Evolutionary conservation across 2,329 filamentous ascomycete genomes (phyloP).

Genomic region (Ceratocystiopsis sp.): DNA sequence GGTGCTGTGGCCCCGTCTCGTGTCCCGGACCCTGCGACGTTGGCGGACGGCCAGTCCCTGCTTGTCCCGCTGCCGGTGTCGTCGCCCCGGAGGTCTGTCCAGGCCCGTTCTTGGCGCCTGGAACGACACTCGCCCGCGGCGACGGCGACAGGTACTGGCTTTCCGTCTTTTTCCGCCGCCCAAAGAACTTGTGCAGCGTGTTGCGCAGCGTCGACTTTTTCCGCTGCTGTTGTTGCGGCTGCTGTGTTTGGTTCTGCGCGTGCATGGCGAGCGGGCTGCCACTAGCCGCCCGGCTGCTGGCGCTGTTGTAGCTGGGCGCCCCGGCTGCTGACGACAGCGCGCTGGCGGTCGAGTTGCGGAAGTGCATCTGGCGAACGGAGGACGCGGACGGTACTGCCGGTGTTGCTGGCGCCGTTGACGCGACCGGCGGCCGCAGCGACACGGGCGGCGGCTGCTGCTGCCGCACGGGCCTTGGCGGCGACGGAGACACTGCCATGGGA

Average conservation of each 20-base stretch:
- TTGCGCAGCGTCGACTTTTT: conserved; percentile 42
- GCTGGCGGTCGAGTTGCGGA: conserved; percentile 32
- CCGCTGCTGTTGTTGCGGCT: conserved; percentile 18
- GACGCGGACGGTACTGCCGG: not conserved
- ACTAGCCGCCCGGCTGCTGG: not conserved
- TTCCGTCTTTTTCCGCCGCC: conserved; percentile 33
- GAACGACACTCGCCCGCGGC: conserved; percentile 2
- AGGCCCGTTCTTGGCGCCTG: no score
- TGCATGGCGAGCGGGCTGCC: no score
- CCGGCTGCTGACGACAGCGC: conserved; percentile 17
- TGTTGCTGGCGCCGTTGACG: conserved; percentile 1
- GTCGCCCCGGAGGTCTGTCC: no score
- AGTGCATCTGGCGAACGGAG: conserved; percentile 15
- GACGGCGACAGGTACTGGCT: conserved; percentile 10
- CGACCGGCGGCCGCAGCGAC: no score
- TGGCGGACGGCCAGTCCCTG: not conserved
- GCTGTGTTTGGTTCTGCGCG: conserved; percentile 3
- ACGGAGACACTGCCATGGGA: no score
- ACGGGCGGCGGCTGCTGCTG: no score
- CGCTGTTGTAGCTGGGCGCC: not conserved
- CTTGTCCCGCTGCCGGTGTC: not conserved
- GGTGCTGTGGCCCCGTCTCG: conserved; percentile 22
- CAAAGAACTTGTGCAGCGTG: conserved; percentile 40
- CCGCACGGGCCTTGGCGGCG: no score
- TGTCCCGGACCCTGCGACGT: conserved; percentile 11